These are phyloP conservation scores for Astrothelium macrocarpum DNA, from an alignment of 495 filamentous ascomycete species.

Conservation along the genomic window DNA sequence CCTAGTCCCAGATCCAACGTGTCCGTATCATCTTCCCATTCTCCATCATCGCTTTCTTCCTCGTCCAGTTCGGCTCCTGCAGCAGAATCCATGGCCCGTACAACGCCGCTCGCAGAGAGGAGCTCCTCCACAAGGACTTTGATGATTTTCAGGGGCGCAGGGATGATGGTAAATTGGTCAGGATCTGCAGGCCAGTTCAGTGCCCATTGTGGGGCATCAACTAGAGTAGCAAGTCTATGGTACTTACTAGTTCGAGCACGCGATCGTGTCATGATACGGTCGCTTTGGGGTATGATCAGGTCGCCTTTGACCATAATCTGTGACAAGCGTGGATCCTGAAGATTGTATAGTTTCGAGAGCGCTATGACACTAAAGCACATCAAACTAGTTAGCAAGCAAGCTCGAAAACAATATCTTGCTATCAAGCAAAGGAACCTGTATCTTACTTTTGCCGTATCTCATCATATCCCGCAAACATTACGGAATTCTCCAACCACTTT, in stretches of 20 bases:
- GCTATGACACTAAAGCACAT: conserved; percentile 60
- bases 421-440: neutral
- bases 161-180: conserved; percentile 79
- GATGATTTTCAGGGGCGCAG: conserved; percentile 84
- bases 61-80: conserved; percentile 28
- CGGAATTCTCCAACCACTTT: conserved; percentile 95
- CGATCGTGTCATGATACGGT: conserved; percentile 87
- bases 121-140: conserved; percentile 93
- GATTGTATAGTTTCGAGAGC: conserved; percentile 73
- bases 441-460: conserved; percentile 88
- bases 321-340: conserved; percentile 71
- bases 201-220: neutral
- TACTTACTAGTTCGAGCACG: conserved; percentile 62
- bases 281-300: conserved; percentile 67
- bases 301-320: conserved; percentile 85
- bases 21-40: conserved; percentile 85
- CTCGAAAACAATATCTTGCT: neutral
- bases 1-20: conserved; percentile 55
- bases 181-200: conserved; percentile 43
- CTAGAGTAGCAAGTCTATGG: too few relatives aligned
- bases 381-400: conserved; percentile 30
- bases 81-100: conserved; percentile 24
- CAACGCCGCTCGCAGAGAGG: conserved; percentile 41
- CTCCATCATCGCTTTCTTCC: conserved; percentile 56
- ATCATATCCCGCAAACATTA: conserved; percentile 93